These are phyloP conservation scores for Colletotrichum somersetense DNA, from an alignment of 2,329 filamentous ascomycete species.

Conservation along the genomic window DNA sequence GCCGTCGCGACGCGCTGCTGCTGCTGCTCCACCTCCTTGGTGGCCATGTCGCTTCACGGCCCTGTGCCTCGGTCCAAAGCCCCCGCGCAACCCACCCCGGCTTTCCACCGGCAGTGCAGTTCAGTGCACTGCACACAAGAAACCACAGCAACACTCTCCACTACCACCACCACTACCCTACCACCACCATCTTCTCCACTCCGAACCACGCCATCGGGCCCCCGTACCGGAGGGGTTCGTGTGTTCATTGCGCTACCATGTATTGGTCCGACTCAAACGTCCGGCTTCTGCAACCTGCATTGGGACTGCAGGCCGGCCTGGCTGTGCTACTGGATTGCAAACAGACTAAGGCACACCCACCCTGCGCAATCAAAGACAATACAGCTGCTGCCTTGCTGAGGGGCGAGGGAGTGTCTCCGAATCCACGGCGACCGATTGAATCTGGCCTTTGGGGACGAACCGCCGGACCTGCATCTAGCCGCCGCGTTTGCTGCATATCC, in stretches of 20 bases:
- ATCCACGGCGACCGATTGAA: constrained; percentile 22
- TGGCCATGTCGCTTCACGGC: constrained; percentile 4
- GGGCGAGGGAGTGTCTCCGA: constrained; percentile 15
- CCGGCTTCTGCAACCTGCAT: constrained; percentile 34
- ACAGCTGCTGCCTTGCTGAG: background rate
- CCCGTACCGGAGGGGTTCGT: constrained; percentile 39
- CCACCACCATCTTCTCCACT: constrained; percentile 31
- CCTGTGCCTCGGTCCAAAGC: background rate
- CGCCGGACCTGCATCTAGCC: background rate
- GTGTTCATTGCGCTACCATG: constrained; percentile 40
- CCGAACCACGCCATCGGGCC: constrained; percentile 40
- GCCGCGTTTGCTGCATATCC: constrained; percentile 2
- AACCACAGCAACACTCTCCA: background rate
- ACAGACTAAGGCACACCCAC: constrained; percentile 17
- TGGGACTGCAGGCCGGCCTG: constrained; percentile 20
- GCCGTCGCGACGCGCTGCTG: background rate
- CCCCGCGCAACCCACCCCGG: constrained; percentile 1
- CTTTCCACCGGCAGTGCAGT: constrained; percentile 13
- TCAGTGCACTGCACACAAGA: constrained; percentile 6
- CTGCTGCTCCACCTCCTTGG: constrained; percentile 16
- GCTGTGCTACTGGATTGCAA: constrained; percentile 28
- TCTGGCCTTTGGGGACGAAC: background rate
- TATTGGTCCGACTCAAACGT: constrained; percentile 38
- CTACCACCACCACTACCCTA: too few relatives aligned
- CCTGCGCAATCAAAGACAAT: constrained; percentile 16